These are phyloP conservation scores for Geosmithia morbida DNA, from an alignment of 2,329 filamentous ascomycete species.

Conservation along the genomic window DNA sequence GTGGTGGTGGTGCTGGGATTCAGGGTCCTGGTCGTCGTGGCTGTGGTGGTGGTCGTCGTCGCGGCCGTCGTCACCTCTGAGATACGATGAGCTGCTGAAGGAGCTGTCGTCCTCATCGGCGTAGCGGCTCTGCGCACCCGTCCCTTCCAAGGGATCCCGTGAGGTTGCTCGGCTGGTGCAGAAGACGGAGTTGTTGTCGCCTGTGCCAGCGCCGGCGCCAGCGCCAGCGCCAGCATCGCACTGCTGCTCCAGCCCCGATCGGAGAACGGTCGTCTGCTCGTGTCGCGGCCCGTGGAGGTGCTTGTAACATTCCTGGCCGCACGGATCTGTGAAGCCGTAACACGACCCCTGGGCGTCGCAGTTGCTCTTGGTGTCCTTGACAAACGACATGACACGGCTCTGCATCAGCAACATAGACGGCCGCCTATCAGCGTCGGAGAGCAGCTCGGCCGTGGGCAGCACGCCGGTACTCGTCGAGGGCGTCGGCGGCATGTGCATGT, in stretches of 20 bases:
- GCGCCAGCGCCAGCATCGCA: slow-evolving; percentile 9
- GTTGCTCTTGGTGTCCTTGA: slow-evolving; percentile 48
- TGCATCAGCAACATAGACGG: slow-evolving; percentile 41
- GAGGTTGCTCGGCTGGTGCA: slow-evolving; percentile 23
- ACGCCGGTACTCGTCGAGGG: too few relatives aligned
- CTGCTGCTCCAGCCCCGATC: slow-evolving; percentile 19
- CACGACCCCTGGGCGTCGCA: slow-evolving; percentile 48
- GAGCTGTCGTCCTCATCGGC: too few relatives aligned
- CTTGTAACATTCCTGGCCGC: slow-evolving; percentile 51
- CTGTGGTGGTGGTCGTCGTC: slow-evolving; percentile 1
- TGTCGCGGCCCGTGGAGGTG: slow-evolving; percentile 27
- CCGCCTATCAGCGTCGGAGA: slow-evolving; percentile 19
- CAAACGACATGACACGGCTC: slow-evolving; percentile 46
- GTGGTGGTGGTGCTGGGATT: slow-evolving; percentile 71
- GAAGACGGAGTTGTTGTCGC: slow-evolving; percentile 14
- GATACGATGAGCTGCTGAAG: background rate
- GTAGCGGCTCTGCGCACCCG: too few relatives aligned
- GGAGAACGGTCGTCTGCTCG: slow-evolving; percentile 16
- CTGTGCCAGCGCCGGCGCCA: slow-evolving; percentile 4
- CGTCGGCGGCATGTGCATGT: too few relatives aligned
- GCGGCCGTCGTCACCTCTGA: slow-evolving; percentile 1
- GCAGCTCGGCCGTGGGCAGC: slow-evolving; percentile 8
- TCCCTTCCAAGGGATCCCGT: slow-evolving; percentile 12
- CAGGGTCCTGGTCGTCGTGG: slow-evolving; percentile 24
- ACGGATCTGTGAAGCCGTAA: slow-evolving; percentile 51